phyloP scores from a whole-genome alignment of 2,329 filamentous ascomycete species.

The Trichoderma harzianum region DNA sequence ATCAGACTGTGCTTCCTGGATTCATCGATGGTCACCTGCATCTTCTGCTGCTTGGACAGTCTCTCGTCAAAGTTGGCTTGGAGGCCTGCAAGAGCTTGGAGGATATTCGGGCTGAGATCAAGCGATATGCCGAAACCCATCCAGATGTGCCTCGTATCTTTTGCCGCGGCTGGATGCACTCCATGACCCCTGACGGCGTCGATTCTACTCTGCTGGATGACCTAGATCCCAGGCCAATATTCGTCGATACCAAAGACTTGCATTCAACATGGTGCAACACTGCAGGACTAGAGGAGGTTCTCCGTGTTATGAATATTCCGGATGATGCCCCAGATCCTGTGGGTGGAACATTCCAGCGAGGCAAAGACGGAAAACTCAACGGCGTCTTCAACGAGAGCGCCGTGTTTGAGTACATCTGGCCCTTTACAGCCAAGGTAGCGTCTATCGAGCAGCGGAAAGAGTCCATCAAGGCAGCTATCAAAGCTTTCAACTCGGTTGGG shows the following conservation, averaged over 20 bases:
- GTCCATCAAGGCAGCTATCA: conserved; percentile 46
- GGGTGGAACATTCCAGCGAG: conserved; percentile 52
- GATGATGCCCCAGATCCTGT: conserved; percentile 43
- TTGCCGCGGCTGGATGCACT: conserved; percentile 55
- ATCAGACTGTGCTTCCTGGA: conserved; percentile 46
- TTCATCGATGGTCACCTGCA: conserved; percentile 60
- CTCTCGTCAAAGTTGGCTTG: conserved; percentile 49
- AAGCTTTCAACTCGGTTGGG: conserved; percentile 49
- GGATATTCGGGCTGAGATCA: conserved; percentile 48
- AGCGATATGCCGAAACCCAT: conserved; percentile 43
- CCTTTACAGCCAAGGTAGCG: conserved; percentile 47
- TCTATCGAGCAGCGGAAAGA: conserved; percentile 47
- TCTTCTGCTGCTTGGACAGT: conserved; percentile 52
- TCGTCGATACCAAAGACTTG: conserved; percentile 54
- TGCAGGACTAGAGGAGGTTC: conserved; percentile 45
- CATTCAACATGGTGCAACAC: conserved; percentile 57
- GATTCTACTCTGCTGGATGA: conserved; percentile 46
- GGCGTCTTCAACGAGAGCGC: conserved; percentile 53
- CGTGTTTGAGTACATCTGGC: conserved; percentile 53
- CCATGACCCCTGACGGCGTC: conserved; percentile 44
- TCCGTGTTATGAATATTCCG: conserved; percentile 38
- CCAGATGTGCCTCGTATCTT: conserved; percentile 48
- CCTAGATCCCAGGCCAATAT: conserved; percentile 52
- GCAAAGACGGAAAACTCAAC: conserved; percentile 44
- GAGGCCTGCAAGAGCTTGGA: conserved; percentile 46